A percentile compares a stretch with the other conserved stretches of the same genome.
phyloP scores from a whole-genome alignment of 176 grass and related monocot genomes.

The Eleusine coracana region DNA sequence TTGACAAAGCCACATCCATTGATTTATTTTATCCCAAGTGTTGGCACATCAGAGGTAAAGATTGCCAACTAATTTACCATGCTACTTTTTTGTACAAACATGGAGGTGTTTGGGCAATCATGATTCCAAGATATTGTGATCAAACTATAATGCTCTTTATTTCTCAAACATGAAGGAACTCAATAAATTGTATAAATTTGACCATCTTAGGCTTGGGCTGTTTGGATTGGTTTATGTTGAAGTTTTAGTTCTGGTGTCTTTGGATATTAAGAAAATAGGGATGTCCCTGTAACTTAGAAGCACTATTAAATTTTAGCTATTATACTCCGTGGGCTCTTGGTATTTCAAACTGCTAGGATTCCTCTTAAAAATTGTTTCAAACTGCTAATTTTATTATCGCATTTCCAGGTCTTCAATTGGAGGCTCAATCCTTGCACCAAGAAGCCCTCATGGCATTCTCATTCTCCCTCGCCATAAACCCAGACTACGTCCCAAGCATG shows the following conservation, averaged over 20 bases:
- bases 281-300: neutral
- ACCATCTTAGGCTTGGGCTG: neutral
- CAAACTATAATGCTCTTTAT: constrained; percentile 6
- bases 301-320: neutral
- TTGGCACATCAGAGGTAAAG: constrained; percentile 83
- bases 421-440: constrained; percentile 77
- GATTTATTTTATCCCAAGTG: constrained; percentile 66
- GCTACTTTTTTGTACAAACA: neutral
- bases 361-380: constrained; percentile 4
- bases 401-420: constrained; percentile 67
- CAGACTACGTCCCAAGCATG: constrained; percentile 87
- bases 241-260: neutral
- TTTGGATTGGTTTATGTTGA: constrained; percentile 18
- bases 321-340: neutral
- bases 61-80: constrained; percentile 32
- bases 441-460: constrained; percentile 80
- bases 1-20: constrained; percentile 70
- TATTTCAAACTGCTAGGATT: constrained; percentile 9
- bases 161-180: constrained; percentile 6
- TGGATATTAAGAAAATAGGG: constrained; percentile 15
- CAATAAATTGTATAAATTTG: neutral
- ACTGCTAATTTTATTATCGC: constrained; percentile 4
- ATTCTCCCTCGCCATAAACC: constrained; percentile 71
- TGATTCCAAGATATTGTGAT: constrained; percentile 19
- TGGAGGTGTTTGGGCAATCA: neutral